phyloP scores from a whole-genome alignment of 2,329 filamentous ascomycete genomes.

The Thielaviopsis ethacetica region DNA sequence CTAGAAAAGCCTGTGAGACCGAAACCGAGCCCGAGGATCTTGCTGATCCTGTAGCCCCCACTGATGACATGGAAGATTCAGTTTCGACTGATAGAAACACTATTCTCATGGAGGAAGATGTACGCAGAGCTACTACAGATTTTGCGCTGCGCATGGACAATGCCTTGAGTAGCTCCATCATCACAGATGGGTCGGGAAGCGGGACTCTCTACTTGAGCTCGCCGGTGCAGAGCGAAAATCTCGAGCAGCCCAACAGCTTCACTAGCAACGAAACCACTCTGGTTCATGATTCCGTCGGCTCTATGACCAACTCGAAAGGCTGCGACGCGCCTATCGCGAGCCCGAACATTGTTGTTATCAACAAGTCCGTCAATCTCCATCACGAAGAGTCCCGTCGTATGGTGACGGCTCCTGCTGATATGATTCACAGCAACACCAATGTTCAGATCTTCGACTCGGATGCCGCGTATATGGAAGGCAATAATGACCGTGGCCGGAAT shows the following conservation, averaged over 20 bases:
- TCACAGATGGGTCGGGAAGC: slow-evolving; percentile 18
- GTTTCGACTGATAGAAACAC: not conserved
- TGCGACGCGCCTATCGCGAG: not conserved
- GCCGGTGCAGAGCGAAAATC: slow-evolving; percentile 6
- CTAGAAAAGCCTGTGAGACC: not conserved
- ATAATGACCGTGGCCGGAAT: not conserved
- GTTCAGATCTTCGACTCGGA: slow-evolving; percentile 16
- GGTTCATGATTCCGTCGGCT: slow-evolving; percentile 14
- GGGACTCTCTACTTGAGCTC: slow-evolving; percentile 6
- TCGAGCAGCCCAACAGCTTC: slow-evolving; percentile 8
- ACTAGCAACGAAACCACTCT: slow-evolving; percentile 17
- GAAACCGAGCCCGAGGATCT: not conserved
- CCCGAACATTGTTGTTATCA: not conserved
- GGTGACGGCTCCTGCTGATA: slow-evolving; percentile 29
- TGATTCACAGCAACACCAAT: slow-evolving; percentile 16
- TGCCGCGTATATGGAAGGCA: not conserved
- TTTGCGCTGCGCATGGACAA: slow-evolving; percentile 75
- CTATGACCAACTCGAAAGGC: not conserved
- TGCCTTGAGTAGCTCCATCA: slow-evolving; percentile 59
- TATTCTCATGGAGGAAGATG: not conserved
- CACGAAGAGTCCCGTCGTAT: slow-evolving; percentile 25
- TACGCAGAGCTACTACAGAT: slow-evolving; percentile 15
- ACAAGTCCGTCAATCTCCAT: not conserved
- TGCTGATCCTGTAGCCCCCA: not conserved
- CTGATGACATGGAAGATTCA: not conserved